Evolutionary conservation across 2,329 filamentous ascomycete genomes (phyloP), one percentile per base, ranked within the genome.

Genomic region (Pestalotiopsis sp.): DNA sequence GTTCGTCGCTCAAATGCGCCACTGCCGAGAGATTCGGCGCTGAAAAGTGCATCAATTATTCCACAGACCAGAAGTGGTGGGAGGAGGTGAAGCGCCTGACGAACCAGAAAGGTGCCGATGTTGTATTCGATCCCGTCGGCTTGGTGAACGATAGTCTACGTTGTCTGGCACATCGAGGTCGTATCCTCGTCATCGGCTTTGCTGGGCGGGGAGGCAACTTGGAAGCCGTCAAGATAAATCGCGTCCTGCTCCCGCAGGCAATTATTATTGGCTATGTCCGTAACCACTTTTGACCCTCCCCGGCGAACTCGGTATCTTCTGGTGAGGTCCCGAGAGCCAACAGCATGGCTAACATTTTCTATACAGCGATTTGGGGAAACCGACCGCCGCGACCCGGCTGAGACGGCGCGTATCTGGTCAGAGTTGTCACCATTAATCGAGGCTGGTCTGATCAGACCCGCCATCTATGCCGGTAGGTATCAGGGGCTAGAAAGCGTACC

Each of bases 51-150:
- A 77, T 89, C 38, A 75, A 84, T 72, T 83, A 85, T 71, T 69
- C 70, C 4, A 72, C 75, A 4, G 68, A 78, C 4, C 52, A 66
- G 13, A 76, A 79, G 0, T 91, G 88, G 89, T 84, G 84, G 73
- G 78, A 84, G n/a, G 73, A 79, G 14, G 84, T 90, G 2, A 77
- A 83, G n/a, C 75, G 78, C 2, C 70, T 84, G 23, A 89, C 86
- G 0, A 71, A 75, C 1, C 83, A 83, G 0, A 78, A 80, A 38
- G 88, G 88, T 0, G 87, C 87, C 2, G 83, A 90, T 77, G 81
- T 89, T 0, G 85, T 90, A 13, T 87, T 86, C 72, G 88, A 91
- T 77, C 83, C 84, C 7, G 87, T 90, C 12, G 88, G 88, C 0
- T 80, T 87, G 27, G 86, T 90, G 7, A 82, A 85, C 69, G 82